phyloP scores from a whole-genome alignment of 1,284 basidiomycete species.

The Puccinia horiana region DNA sequence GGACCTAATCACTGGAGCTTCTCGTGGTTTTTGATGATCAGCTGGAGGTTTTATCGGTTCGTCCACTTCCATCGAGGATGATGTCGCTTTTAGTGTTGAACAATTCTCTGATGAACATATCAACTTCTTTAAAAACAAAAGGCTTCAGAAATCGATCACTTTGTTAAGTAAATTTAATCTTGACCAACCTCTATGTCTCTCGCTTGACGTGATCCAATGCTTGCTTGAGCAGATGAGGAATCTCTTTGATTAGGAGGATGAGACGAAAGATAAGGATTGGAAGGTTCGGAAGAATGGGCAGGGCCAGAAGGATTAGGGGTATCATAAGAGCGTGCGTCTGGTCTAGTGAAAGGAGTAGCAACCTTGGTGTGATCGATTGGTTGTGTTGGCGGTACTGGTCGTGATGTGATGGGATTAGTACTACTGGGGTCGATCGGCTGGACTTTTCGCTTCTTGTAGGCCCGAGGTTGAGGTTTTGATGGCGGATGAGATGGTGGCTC shows the following conservation, averaged over 20 bases:
- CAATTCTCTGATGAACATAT: background rate
- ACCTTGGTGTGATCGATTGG: background rate
- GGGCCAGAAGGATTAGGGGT: background rate
- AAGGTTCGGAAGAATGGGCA: background rate
- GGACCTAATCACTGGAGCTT: slow-evolving; percentile 24
- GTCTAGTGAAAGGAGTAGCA: background rate
- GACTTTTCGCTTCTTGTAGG: slow-evolving; percentile 31
- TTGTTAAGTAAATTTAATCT: background rate
- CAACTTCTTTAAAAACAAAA: background rate
- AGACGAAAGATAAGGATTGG: background rate
- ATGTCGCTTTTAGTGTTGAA: background rate
- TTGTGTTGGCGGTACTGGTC: background rate
- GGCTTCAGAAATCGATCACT: background rate
- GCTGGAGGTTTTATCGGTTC: background rate
- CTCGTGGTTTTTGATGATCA: background rate
- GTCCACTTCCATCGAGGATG: background rate
- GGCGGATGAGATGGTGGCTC: background rate
- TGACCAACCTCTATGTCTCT: slow-evolving; percentile 13
- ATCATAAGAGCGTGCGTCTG: background rate
- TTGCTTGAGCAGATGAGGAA: background rate
- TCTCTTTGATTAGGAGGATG: slow-evolving; percentile 3
- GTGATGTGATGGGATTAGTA: background rate
- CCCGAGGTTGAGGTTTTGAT: slow-evolving; percentile 7
- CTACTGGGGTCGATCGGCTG: slow-evolving; percentile 3
- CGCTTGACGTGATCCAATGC: background rate